Conservation (phyloP, 2,329 filamentous ascomycete species). For the Trichophyton equinum region DNA sequence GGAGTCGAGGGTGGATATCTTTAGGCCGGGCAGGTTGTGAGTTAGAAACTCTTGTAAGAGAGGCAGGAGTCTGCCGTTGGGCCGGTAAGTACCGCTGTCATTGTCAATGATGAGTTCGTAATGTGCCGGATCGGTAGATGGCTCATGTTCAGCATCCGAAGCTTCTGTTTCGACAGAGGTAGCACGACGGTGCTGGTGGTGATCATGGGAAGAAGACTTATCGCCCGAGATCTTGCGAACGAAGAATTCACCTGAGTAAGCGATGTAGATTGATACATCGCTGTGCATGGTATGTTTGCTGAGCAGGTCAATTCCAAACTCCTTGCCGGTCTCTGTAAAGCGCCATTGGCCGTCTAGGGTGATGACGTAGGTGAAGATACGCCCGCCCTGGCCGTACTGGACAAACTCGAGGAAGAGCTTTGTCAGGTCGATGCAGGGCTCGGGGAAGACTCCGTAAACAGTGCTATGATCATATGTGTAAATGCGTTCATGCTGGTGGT, state of each 20-base stretch:
- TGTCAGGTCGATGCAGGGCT: conserved; percentile 57
- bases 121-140: conserved; percentile 42
- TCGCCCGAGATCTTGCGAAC: conserved; percentile 45
- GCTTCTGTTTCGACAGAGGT: conserved; percentile 15
- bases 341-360: conserved; percentile 76
- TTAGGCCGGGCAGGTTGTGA: conserved; percentile 62
- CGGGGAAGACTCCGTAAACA: conserved; percentile 54
- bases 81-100: conserved; percentile 84
- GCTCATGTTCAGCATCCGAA: conserved; percentile 31
- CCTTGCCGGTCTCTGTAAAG: conserved; percentile 91
- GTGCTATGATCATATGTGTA: conserved; percentile 79
- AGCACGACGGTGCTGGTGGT: neutral
- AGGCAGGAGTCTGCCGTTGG: conserved; percentile 64
- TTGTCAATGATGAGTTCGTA: conserved; percentile 94
- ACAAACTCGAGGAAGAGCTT: conserved; percentile 73
- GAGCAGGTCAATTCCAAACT: conserved; percentile 85
- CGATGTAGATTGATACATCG: conserved; percentile 80
- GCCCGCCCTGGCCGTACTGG: conserved; percentile 73
- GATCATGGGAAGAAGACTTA: conserved; percentile 24
- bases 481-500: conserved; percentile 77
- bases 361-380: conserved; percentile 83
- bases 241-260: conserved; percentile 88
- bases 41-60: conserved; percentile 58
- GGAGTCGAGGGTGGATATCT: conserved; percentile 62
- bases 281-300: conserved; percentile 97